Base-by-base conservation (phyloP, 345 rosid genomes). In the Syzygium aqueum region DNA sequence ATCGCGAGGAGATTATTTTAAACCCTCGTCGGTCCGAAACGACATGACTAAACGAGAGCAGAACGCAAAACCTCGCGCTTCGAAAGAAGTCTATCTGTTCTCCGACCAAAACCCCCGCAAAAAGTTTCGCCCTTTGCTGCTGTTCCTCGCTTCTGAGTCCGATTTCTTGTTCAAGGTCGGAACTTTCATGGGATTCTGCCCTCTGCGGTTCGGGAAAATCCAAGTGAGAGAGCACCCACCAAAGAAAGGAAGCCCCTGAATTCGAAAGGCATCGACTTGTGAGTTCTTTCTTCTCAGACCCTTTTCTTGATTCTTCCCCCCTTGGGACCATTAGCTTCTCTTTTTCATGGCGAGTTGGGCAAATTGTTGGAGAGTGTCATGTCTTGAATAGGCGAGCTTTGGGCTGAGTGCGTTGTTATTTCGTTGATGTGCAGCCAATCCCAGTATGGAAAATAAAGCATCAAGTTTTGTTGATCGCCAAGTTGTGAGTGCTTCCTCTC, bases 401-500 rank as follows among this genome's bases (percentile, higher is more conserved):
- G 13, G 21, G 80, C 40, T 73, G 80, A 21, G 80, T 8, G 40
- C 49, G 10, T 37, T 73, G 49, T 22, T 73, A 33, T 37, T 73
- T 73, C 49, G 80, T 33, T 73, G 49, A 13, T 19, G 80, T 73
- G 80, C 2, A 73, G 80, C 23, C 0, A 73, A 67, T 33, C 80
- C 49, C 80, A 22, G 43, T 56, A 93, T 93, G 98, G 96, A 91
- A 61, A 25, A 84, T 13, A 89, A 92, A 67, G 85, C 89, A n/a
- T 51, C 88, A 73, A 90, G 84, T 84, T 87, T 93, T 88, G 80
- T 95, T 30, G 95, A 95, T 89, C 89, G 95, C 85, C 85, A 87
- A 85, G 95, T 94, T 37, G 98, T 94, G 23, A 90, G 94, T 89
- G 21, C 49, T 84, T 46, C 77, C 50, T 65, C 40, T 77, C 30